Percentiles rank a stretch among this genome's conserved stretches.
phyloP scores from a whole-genome alignment of 345 rosid species.

The Zanthoxylum bungeanum region DNA sequence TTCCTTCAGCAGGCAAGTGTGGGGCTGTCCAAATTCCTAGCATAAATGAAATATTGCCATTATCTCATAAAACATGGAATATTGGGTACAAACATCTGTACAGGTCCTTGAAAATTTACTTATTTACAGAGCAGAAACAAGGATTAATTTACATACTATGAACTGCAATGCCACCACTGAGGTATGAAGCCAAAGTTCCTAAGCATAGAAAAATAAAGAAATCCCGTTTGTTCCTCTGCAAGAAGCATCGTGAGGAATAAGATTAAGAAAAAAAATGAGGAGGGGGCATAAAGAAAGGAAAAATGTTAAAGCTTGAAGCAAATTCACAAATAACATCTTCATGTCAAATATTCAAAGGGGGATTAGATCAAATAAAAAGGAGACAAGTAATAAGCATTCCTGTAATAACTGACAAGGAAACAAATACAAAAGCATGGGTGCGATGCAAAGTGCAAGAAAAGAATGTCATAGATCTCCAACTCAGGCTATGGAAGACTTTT shows the following conservation, averaged over 20 bases:
- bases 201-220: slow-evolving; percentile 71
- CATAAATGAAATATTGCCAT: slow-evolving; percentile 15
- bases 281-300: neutral
- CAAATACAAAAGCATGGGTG: neutral
- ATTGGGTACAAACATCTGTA: neutral
- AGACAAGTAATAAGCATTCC: neutral
- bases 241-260: slow-evolving; percentile 7
- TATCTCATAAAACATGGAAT: neutral
- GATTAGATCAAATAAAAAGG: neutral
- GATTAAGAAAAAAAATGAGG: neutral
- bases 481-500: neutral
- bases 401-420: neutral
- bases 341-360: neutral
- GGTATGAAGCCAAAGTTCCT: slow-evolving; percentile 55
- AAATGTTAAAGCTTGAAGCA: neutral
- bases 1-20: slow-evolving; percentile 34
- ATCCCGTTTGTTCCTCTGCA: slow-evolving; percentile 88
- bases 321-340: neutral
- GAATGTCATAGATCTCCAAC: neutral
- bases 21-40: slow-evolving; percentile 68
- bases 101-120: neutral
- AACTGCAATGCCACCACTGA: slow-evolving; percentile 54
- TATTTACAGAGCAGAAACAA: neutral
- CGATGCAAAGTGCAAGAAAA: neutral
- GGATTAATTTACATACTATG: slow-evolving; percentile 55